Evolutionary conservation across 2,329 filamentous ascomycete genomes (phyloP).

Genomic region (Exophiala sideris): DNA sequence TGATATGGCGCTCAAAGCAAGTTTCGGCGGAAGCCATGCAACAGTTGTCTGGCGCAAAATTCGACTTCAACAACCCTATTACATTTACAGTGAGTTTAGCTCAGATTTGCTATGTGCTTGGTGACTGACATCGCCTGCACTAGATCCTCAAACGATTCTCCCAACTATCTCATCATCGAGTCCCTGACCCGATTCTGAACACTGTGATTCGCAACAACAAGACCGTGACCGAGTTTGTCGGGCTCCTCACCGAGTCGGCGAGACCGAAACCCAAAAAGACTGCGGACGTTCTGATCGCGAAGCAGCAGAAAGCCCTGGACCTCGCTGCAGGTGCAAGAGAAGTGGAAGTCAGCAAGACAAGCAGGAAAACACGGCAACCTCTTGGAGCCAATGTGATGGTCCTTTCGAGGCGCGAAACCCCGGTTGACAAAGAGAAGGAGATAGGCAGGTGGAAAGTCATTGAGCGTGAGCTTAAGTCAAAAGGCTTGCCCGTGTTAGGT

Average conservation of each 20-base stretch:
- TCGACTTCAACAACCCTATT: constrained; percentile 45
- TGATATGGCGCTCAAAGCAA: not conserved
- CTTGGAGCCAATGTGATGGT: constrained; percentile 63
- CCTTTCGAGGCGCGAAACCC: constrained; percentile 61
- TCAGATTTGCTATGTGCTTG: not conserved
- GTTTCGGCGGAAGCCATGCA: constrained; percentile 25
- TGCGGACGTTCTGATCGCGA: constrained; percentile 13
- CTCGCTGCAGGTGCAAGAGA: not conserved
- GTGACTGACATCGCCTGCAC: constrained; percentile 13
- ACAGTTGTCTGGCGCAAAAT: constrained; percentile 51
- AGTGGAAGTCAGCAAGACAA: not conserved
- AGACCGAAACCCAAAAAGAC: constrained; percentile 53
- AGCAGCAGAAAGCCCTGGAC: constrained; percentile 14
- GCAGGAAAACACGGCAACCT: constrained; percentile 3
- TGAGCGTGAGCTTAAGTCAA: constrained; percentile 63
- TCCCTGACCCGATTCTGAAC: constrained; percentile 67
- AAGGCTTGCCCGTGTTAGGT: constrained; percentile 59
- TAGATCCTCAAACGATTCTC: constrained; percentile 78
- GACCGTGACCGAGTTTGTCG: constrained; percentile 50
- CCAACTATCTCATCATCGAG: constrained; percentile 72
- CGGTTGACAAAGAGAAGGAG: constrained; percentile 67
- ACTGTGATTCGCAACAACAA: constrained; percentile 52
- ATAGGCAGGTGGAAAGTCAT: constrained; percentile 78
- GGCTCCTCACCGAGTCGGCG: constrained; percentile 35
- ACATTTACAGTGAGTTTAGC: constrained; percentile 66